Conservation (phyloP, 805 yeast species). For the Myxozyma geophila region DNA sequence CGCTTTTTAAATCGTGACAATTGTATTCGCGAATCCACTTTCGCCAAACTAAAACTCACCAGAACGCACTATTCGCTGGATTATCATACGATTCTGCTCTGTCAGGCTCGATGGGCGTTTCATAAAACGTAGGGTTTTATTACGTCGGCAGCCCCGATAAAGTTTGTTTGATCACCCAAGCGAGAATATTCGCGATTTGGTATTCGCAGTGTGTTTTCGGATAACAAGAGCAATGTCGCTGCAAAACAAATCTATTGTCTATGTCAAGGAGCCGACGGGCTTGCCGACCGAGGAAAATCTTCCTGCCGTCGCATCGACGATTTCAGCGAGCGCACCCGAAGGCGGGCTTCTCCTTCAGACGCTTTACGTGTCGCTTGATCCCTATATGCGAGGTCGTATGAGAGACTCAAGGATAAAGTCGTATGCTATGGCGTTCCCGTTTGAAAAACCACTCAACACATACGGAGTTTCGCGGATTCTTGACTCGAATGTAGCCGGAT, state of each 20-base stretch:
- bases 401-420: conserved; percentile 40
- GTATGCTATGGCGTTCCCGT: conserved; percentile 22
- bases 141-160: no score
- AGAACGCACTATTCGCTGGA: no score
- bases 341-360: conserved; percentile 54
- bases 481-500: conserved; percentile 51
- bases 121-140: no score
- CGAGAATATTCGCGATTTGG: no score
- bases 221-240: background rate
- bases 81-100: no score
- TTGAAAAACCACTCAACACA: conserved; percentile 43
- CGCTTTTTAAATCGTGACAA: no score
- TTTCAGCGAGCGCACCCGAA: conserved; percentile 16
- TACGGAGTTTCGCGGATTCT: conserved; percentile 57
- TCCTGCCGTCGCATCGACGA: conserved; percentile 1
- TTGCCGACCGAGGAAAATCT: conserved; percentile 16
- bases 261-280: background rate
- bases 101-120: no score
- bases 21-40: no score
- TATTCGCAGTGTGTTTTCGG: no score
- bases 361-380: conserved; percentile 60
- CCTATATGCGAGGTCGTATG: conserved; percentile 66
- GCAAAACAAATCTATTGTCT: conserved; percentile 2
- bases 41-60: no score
- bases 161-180: no score